Conservation (phyloP, 176 grass and related monocot genomes). For the Hordeum marinum region DNA sequence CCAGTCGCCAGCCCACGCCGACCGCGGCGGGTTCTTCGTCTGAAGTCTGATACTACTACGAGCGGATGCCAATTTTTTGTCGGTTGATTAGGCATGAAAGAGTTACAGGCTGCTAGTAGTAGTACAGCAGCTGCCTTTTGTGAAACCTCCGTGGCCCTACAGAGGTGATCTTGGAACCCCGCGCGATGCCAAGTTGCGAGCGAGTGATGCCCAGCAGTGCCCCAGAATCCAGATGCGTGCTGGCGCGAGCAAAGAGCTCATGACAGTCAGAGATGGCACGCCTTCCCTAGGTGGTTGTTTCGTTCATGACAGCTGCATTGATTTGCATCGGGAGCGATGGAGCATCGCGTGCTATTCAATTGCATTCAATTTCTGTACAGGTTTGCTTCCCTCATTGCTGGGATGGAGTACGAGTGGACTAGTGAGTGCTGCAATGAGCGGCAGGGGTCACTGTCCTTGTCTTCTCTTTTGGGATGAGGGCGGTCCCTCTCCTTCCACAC, state of each 20-base stretch:
- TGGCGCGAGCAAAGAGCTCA: too few species aligned
- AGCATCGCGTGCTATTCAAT: not conserved
- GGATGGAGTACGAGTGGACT: not conserved
- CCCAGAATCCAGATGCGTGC: not conserved
- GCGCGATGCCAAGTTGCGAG: not conserved
- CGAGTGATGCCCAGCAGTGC: not conserved
- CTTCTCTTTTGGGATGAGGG: not conserved
- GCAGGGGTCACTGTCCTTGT: not conserved
- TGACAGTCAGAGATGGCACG: not conserved
- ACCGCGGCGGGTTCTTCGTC: slow-evolving; percentile 28
- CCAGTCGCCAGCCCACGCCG: slow-evolving; percentile 29
- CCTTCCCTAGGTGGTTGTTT: slow-evolving; percentile 5
- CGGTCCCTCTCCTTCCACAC: not conserved
- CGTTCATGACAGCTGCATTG: slow-evolving; percentile 13
- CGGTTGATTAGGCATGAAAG: not conserved
- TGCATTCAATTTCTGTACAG: not conserved
- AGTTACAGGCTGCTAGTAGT: not conserved
- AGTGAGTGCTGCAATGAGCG: not conserved
- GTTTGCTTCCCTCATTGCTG: not conserved
- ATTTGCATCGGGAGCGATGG: slow-evolving; percentile 10
- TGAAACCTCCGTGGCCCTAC: not conserved
- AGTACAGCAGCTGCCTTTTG: not conserved
- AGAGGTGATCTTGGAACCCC: too few species aligned
- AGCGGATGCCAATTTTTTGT: not conserved
- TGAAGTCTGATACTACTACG: slow-evolving; percentile 16